Conservation (phyloP, 495 filamentous ascomycete genomes). For the Penicillium cataractarum region DNA sequence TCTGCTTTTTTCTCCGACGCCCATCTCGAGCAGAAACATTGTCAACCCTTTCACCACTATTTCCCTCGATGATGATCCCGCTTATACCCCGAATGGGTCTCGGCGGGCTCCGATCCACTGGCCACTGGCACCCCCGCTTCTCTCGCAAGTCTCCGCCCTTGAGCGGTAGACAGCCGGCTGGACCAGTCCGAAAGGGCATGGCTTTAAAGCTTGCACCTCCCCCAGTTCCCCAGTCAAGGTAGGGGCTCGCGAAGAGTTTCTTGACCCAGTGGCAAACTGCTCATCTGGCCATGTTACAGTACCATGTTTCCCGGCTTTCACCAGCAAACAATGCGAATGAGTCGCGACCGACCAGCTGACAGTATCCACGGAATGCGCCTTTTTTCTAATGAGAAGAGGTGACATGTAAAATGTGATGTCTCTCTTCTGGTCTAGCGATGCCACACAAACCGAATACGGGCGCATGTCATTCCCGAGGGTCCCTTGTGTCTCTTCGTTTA, state of each 20-base stretch:
- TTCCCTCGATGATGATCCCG: too few species aligned
- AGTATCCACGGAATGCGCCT: neutral
- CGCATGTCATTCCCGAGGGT: neutral
- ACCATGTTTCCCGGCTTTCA: neutral
- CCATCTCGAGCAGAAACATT: neutral
- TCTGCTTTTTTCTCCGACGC: neutral
- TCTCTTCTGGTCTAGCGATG: neutral
- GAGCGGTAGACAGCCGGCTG: constrained; percentile 16
- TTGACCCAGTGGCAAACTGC: neutral
- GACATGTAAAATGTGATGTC: neutral
- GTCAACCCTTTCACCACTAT: neutral
- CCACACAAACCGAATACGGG: neutral
- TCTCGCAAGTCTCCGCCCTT: constrained; percentile 6
- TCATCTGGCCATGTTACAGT: neutral
- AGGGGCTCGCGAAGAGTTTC: neutral
- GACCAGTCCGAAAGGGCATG: constrained; percentile 20
- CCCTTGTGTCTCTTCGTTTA: neutral
- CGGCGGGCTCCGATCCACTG: constrained; percentile 23
- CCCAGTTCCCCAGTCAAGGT: neutral
- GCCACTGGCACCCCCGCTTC: constrained; percentile 7
- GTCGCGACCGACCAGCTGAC: neutral
- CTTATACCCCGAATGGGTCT: constrained; percentile 11
- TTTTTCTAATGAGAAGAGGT: neutral
- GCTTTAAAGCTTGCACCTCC: constrained; percentile 12
- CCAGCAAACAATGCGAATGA: neutral